Base-by-base conservation (phyloP, 805 yeast species). In the Tetrapisispora namnaoensis region DNA sequence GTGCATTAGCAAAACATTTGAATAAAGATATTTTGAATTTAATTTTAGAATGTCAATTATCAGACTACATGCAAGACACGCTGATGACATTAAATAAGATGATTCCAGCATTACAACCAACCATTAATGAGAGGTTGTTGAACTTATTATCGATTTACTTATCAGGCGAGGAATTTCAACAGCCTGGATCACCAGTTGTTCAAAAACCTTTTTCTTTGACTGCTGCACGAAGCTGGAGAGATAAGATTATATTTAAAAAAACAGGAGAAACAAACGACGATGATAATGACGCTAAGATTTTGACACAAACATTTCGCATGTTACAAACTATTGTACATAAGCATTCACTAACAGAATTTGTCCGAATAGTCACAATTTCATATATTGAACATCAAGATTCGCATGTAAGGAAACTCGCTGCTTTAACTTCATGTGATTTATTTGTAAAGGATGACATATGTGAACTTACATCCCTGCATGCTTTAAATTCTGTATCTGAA, bases 1-100 rank as follows among this genome's bases (percentile, higher is more conserved):
- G 96, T 13, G 95, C 96, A 0, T 71, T 91, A 49, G 86, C 96
- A 0, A 93, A 91, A 60, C 89, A 87, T 62, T 69, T 93, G 48
- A 90, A 88, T 54, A 77, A 83, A 52, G 95, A 87, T 58, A 75
- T 91, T 21, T 68, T 91, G 46, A 90, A 84, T 55, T 73, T 86
- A 67, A 77, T 91, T 68, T 74, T 91, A 56, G 77, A 82, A 44
- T 88, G 96, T 52, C 86, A 96, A 0, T 74, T 91, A 47, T 83
- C 88, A n/a, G 83, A 80, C 54, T 83, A 85, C 53, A 80, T 91
- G 80, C 82, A 87, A 59, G 80, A 80, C 51, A 84, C 93, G 14
- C 63, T 91, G 32, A 74, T 78, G 50, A 77, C 80, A 2, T 73
- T 91, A 24, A 81, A 82, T 27, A 76, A 74, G 1, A 76, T 84